Conservation (phyloP, 345 rosid species). For the Camelina neglecta region DNA sequence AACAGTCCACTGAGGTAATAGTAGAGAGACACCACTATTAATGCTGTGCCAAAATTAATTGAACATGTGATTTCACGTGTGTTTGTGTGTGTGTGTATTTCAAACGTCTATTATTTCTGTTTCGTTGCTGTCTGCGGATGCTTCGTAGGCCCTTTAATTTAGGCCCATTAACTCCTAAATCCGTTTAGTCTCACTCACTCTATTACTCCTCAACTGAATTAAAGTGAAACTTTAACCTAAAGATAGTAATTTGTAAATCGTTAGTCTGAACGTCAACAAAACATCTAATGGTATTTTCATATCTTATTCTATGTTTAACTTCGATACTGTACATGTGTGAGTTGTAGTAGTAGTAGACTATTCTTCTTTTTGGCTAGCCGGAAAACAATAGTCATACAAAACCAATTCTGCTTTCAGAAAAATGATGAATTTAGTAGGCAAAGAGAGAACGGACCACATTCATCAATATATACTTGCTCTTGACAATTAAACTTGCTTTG, state of each 20-base stretch:
- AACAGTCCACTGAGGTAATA: conserved; percentile 33
- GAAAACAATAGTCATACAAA: background rate
- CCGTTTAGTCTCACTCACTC: background rate
- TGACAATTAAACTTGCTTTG: no score
- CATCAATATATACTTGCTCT: background rate
- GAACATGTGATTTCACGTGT: conserved; percentile 50
- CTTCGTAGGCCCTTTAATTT: conserved; percentile 34
- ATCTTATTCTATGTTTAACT: background rate
- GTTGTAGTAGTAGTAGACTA: background rate
- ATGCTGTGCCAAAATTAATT: conserved; percentile 35
- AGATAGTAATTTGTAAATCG: background rate
- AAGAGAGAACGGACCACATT: background rate
- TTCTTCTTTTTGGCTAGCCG: background rate
- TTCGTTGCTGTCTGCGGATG: conserved; percentile 37
- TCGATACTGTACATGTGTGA: background rate
- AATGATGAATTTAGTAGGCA: background rate
- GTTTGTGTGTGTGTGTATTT: conserved; percentile 5
- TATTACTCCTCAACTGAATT: no score
- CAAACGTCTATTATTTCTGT: conserved; percentile 24
- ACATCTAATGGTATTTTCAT: no score
- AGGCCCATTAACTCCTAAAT: conserved; percentile 33
- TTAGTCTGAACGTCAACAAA: no score
- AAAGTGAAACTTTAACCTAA: background rate
- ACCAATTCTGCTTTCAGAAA: background rate
- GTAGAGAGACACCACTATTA: conserved; percentile 27